Percentiles rank a stretch among this genome's conserved stretches.
phyloP scores from a whole-genome alignment of 2,329 filamentous ascomycete genomes.

The Colletotrichum horii region DNA sequence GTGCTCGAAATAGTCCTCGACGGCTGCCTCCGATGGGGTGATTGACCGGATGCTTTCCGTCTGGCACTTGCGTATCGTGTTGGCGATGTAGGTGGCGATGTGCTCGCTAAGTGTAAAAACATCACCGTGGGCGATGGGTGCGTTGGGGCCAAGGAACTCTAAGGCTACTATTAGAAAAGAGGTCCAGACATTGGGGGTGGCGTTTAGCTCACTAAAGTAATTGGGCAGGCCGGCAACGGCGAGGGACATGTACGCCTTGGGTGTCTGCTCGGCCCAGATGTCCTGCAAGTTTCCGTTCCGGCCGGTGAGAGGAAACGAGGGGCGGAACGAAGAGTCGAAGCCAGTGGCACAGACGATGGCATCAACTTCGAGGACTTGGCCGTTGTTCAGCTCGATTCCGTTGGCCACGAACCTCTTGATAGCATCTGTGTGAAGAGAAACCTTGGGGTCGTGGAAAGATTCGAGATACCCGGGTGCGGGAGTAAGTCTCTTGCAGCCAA shows the following conservation, averaged over 20 bases:
- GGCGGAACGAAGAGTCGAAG: conserved; percentile 58
- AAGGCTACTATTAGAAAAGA: neutral
- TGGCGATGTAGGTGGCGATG: conserved; percentile 56
- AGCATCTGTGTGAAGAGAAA: conserved; percentile 28
- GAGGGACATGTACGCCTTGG: conserved; percentile 59
- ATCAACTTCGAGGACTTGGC: conserved; percentile 57
- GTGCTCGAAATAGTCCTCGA: conserved; percentile 57
- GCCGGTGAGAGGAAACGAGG: conserved; percentile 55
- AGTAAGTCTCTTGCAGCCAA: conserved; percentile 55
- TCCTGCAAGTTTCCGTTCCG: conserved; percentile 57
- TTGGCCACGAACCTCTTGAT: conserved; percentile 51
- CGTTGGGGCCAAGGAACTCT: conserved; percentile 59
- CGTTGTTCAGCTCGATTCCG: conserved; percentile 53
- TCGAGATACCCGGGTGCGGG: conserved; percentile 56
- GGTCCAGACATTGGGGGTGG: neutral
- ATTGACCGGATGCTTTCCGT: conserved; percentile 54
- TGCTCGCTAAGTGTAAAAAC: conserved; percentile 57
- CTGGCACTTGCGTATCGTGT: conserved; percentile 54
- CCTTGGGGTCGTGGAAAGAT: conserved; percentile 29
- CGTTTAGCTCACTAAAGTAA: conserved; percentile 53
- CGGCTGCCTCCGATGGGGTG: conserved; percentile 48
- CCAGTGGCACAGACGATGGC: conserved; percentile 64
- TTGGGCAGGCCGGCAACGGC: conserved; percentile 58
- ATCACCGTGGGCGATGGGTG: conserved; percentile 54
- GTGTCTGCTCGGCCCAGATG: conserved; percentile 45